These are phyloP conservation scores for Dactylellina cionopaga DNA, from an alignment of 2,329 filamentous ascomycete species.

Conservation along the genomic window DNA sequence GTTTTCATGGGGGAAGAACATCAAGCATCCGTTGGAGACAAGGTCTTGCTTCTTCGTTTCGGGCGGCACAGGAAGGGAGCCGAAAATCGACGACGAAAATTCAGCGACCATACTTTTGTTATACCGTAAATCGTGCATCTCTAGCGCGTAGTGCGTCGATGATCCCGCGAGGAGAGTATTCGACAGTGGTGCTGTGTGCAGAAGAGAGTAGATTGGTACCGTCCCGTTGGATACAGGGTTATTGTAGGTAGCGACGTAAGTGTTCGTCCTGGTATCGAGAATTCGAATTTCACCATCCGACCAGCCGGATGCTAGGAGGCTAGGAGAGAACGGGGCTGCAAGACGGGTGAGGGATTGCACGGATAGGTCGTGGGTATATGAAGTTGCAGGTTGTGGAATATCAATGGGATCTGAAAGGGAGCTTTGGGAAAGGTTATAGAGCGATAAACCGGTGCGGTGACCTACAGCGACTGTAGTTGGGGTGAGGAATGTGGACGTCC, in stretches of 20 bases:
- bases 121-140: slow-evolving; percentile 22
- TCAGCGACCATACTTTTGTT: neutral
- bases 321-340: neutral
- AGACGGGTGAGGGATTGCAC: slow-evolving; percentile 19
- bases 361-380: slow-evolving; percentile 10
- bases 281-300: slow-evolving; percentile 25
- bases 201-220: slow-evolving; percentile 12
- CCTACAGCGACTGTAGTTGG: slow-evolving; percentile 1
- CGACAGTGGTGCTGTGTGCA: slow-evolving; percentile 11
- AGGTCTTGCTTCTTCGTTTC: neutral
- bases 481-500: slow-evolving; percentile 13
- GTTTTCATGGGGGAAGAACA: neutral
- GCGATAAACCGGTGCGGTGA: slow-evolving; percentile 9
- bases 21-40: neutral
- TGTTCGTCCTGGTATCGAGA: neutral
- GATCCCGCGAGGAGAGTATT: slow-evolving; percentile 7
- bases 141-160: slow-evolving; percentile 11
- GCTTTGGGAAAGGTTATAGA: neutral
- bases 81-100: neutral
- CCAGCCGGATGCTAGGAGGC: slow-evolving; percentile 25
- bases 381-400: slow-evolving; percentile 6
- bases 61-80: no score
- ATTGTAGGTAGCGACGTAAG: slow-evolving; percentile 1
- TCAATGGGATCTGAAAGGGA: neutral
- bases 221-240: neutral